phyloP scores from a whole-genome alignment of 192 early-diverging fungal genomes.

The Backusella tuberculispora region DNA sequence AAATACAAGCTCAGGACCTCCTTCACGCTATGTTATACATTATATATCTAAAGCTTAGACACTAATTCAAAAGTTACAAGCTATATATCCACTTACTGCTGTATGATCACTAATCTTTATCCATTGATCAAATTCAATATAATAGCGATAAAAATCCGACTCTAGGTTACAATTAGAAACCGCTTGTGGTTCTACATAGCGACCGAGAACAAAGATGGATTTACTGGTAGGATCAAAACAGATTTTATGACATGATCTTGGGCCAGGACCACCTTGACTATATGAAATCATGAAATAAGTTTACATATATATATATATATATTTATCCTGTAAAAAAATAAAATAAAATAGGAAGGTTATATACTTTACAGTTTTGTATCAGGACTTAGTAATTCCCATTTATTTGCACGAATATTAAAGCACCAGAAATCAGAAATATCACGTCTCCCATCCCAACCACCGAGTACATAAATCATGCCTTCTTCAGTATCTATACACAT shows the following conservation, averaged over 20 bases:
- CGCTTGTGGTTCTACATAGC: constrained; percentile 78
- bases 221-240: constrained; percentile 79
- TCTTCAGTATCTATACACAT: constrained; percentile 88
- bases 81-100: constrained; percentile 46
- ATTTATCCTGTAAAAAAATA: neutral
- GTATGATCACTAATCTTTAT: constrained; percentile 78
- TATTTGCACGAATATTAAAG: constrained; percentile 58
- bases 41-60: neutral
- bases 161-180: constrained; percentile 70
- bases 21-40: constrained; percentile 58
- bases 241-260: constrained; percentile 93
- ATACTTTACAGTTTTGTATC: constrained; percentile 70
- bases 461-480: constrained; percentile 83
- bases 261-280: constrained; percentile 84
- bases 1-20: constrained; percentile 88
- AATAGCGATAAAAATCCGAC: constrained; percentile 90
- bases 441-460: constrained; percentile 91
- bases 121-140: constrained; percentile 72
- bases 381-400: constrained; percentile 78
- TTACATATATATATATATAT: neutral
- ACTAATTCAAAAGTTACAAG: neutral
- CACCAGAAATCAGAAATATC: constrained; percentile 93
- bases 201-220: constrained; percentile 85
- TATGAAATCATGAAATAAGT: constrained; percentile 8
- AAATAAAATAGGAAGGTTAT: neutral